These are phyloP conservation scores for Zasmidium cellare DNA, from an alignment of 2,329 filamentous ascomycete genomes.

Conservation along the genomic window DNA sequence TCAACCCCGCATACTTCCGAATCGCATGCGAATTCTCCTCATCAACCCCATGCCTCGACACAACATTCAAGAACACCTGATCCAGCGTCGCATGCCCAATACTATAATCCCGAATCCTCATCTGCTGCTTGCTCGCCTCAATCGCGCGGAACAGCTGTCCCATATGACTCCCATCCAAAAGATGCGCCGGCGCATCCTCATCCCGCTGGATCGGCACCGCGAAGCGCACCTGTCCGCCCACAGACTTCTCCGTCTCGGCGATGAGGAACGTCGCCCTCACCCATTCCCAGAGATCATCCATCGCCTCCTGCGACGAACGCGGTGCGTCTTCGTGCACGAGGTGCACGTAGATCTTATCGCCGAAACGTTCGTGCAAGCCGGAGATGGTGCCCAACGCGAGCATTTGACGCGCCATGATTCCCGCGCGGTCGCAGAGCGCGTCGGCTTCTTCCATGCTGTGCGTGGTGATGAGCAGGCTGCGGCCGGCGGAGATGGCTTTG, in stretches of 20 bases:
- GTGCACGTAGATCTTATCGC: slow-evolving; percentile 69
- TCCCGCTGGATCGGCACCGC: slow-evolving; percentile 52
- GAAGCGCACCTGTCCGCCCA: slow-evolving; percentile 79
- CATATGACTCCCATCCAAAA: slow-evolving; percentile 18
- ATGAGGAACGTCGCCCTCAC: slow-evolving; percentile 59
- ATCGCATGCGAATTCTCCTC: slow-evolving; percentile 16
- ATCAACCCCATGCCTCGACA: slow-evolving; percentile 48
- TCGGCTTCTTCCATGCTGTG: slow-evolving; percentile 94
- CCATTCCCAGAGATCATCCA: slow-evolving; percentile 65
- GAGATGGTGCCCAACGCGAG: slow-evolving; percentile 75
- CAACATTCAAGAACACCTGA: slow-evolving; percentile 82
- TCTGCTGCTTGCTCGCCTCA: slow-evolving; percentile 64
- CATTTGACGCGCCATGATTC: slow-evolving; percentile 78
- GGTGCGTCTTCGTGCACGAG: slow-evolving; percentile 72
- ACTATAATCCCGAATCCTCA: slow-evolving; percentile 79
- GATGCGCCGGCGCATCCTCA: not conserved
- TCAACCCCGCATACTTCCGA: not conserved
- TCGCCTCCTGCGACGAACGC: slow-evolving; percentile 66
- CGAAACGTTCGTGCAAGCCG: slow-evolving; percentile 68
- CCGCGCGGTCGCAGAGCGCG: slow-evolving; percentile 75
- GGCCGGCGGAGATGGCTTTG: slow-evolving; percentile 66
- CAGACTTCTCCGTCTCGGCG: slow-evolving; percentile 68
- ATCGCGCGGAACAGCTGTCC: slow-evolving; percentile 62
- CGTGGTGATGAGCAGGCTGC: slow-evolving; percentile 84
- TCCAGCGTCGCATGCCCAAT: slow-evolving; percentile 82